These are phyloP conservation scores for Phytophthora fragariae DNA, from an alignment of 352 stramenopile species.

Conservation along the genomic window DNA sequence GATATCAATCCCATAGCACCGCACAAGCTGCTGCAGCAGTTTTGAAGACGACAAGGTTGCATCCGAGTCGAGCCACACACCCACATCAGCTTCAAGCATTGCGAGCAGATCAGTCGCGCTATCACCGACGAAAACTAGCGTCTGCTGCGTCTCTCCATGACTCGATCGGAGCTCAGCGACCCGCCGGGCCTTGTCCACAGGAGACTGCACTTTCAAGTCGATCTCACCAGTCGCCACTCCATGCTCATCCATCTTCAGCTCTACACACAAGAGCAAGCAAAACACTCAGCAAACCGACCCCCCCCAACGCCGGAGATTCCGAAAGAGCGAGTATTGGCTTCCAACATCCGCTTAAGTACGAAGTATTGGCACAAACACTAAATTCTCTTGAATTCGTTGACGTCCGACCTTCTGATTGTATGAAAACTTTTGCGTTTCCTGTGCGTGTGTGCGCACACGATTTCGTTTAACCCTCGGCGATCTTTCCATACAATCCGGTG, in stretches of 20 bases:
- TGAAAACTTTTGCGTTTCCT: no score
- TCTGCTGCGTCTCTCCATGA: not conserved
- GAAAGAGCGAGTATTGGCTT: no score
- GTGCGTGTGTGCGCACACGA: no score
- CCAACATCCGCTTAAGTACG: no score
- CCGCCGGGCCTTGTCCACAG: conserved; percentile 58
- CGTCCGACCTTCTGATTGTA: no score
- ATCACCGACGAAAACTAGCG: conserved; percentile 71
- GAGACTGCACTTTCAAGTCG: conserved; percentile 57
- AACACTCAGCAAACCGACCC: not conserved
- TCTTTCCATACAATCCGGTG: no score
- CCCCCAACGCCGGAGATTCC: no score
- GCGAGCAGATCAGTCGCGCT: conserved; percentile 73
- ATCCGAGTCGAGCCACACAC: conserved; percentile 44
- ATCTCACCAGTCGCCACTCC: conserved; percentile 65
- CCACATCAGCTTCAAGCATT: conserved; percentile 70
- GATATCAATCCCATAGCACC: conserved; percentile 44
- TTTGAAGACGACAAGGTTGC: conserved; percentile 12
- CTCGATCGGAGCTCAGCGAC: conserved; percentile 30
- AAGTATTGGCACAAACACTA: no score
- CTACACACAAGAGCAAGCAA: conserved; percentile 32
- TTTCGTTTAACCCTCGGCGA: no score
- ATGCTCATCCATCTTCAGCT: conserved; percentile 52
- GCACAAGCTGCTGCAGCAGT: conserved; percentile 32
- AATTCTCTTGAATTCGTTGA: no score